Base-by-base conservation (phyloP, 257 asterid species). In the Marsdenia floribunda region DNA sequence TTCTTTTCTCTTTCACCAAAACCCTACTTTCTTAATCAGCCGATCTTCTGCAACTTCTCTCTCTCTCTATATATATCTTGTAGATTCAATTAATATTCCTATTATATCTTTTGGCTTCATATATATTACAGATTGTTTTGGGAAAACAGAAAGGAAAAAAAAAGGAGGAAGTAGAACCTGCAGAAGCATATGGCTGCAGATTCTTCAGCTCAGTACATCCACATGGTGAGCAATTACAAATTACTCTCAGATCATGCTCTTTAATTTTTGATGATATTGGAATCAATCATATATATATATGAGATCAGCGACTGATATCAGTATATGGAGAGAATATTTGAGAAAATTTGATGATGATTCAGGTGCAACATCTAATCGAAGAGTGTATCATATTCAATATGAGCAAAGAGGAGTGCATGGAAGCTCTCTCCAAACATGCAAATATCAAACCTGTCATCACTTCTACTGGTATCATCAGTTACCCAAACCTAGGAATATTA, bases 191-290 rank as follows among this genome's bases (percentile, higher is more conserved):
- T 90, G 96, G 96, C 76, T 13, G 96, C 8, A 7, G 49, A 91
- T 68, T 82, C 83, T 55, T 84, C 98, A 18, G 89, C 97, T 71
- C 81, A 86, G 35, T 93, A 91, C 87, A 90, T 93, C 78, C 92
- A 87, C 76, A 79, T 77, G 96, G 97, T 93, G 4, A 82, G 8
- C 57, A 46, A 24, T 13, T 60, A 14, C 9, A 8, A 6, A 44
- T 5, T 49, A 49, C 5, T 13, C 65, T 13, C 5, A 29, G 14
- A 33, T 42, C 15, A 1, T 8, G 16, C 54, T 40, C 11, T 68
- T 13, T 19, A 16, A 0, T 11, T 52, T 73, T 54, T 29, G 33
- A 29, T 29, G 33, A 29, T 29, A 29, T 29, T 29, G 33, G 33
- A 29, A 29, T 29, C 33, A 29, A 0, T 0, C 1, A 29, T 29